Conservation (phyloP, 116 monocot species). For the Zostera marina region DNA sequence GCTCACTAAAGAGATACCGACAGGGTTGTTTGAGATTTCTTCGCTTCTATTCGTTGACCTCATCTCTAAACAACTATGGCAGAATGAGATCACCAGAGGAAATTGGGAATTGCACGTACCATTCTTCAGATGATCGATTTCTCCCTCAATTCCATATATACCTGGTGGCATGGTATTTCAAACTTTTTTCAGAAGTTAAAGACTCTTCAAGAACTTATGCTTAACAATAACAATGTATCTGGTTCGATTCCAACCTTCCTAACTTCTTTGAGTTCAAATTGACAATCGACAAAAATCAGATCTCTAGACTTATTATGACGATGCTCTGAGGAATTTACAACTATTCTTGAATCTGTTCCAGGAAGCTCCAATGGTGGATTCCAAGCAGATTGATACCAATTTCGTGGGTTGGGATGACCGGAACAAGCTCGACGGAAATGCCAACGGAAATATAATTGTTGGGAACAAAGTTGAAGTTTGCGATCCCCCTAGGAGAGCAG, state of each 20-base stretch:
- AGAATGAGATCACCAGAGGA: conserved; percentile 54
- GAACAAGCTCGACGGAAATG: no score
- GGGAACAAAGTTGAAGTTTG: no score
- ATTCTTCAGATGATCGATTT: conserved; percentile 55
- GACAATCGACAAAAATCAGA: conserved; percentile 82
- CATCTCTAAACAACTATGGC: conserved; percentile 78
- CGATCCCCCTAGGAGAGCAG: no score
- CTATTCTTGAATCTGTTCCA: no score
- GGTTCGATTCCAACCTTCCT: conserved; percentile 59
- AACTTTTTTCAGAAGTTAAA: conserved; percentile 30
- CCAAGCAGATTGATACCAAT: no score
- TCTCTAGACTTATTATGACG: conserved; percentile 67
- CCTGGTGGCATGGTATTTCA: conserved; percentile 70
- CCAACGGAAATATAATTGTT: no score
- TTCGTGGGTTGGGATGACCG: no score
- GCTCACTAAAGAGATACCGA: conserved; percentile 24
- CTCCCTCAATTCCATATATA: conserved; percentile 89
- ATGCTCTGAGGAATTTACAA: conserved; percentile 24
- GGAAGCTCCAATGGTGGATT: no score
- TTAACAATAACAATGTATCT: conserved; percentile 84
- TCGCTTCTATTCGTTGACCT: conserved; percentile 20
- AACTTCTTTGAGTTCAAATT: conserved; percentile 50
- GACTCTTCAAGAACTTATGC: conserved; percentile 55
- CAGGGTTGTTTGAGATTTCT: conserved; percentile 16
- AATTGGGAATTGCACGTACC: conserved; percentile 51